Percentiles rank a stretch among this genome's conserved stretches.
Conservation (phyloP, 2,329 filamentous ascomycete genomes). For the Botrytis fragariae region DNA sequence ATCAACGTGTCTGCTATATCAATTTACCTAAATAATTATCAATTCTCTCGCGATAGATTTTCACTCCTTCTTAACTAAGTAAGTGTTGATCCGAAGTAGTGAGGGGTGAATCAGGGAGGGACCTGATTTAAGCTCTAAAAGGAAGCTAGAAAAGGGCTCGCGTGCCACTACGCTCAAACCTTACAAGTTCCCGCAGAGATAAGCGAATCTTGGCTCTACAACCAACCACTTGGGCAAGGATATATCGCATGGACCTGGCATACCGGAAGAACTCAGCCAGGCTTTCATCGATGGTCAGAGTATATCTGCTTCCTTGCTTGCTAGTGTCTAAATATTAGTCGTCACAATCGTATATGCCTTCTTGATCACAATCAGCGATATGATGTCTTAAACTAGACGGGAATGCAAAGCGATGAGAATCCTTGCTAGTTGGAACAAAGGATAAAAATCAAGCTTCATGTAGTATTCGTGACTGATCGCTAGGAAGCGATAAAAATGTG, state of each 20-base stretch:
- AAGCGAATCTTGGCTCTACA: conserved; percentile 1
- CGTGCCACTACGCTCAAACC: background rate
- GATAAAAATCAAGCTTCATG: background rate
- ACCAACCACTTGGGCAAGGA: background rate
- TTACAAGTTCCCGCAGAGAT: background rate
- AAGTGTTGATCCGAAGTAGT: background rate
- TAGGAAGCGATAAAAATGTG: background rate
- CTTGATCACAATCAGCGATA: background rate
- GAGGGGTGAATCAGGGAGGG: background rate
- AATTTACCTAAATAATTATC: background rate
- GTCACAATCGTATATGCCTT: background rate
- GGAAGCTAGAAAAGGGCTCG: conserved; percentile 15
- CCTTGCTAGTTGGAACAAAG: background rate
- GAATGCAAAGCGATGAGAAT: background rate
- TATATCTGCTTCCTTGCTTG: background rate
- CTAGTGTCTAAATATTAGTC: background rate
- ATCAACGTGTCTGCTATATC: background rate
- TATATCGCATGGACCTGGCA: background rate
- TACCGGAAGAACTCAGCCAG: background rate
- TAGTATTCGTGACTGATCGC: background rate
- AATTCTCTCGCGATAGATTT: background rate
- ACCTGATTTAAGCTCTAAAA: conserved; percentile 9
- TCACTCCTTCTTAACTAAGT: conserved; percentile 3
- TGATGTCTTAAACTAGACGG: background rate
- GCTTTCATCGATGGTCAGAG: background rate